A percentile compares a stretch with the other conserved stretches of the same genome.
phyloP scores from a whole-genome alignment of 2,329 filamentous ascomycete genomes.

The Pseudocercospora fuligena region DNA sequence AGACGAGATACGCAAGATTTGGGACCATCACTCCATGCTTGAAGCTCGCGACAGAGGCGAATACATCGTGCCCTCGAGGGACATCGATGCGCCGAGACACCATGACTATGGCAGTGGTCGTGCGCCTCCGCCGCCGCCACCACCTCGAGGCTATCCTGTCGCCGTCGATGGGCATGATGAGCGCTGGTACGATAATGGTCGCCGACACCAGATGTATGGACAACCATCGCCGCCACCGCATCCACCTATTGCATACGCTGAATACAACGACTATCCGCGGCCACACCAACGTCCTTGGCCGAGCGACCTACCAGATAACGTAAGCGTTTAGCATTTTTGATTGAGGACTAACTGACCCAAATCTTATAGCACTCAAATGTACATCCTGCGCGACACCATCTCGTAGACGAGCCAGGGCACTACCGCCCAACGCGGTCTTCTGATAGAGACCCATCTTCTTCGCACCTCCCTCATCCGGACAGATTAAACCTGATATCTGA shows the following conservation, averaged over 20 bases:
- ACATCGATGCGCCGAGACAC: neutral
- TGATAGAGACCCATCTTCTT: neutral
- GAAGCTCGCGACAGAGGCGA: neutral
- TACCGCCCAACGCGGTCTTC: neutral
- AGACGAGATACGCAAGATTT: conserved; percentile 22
- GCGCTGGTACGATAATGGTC: neutral
- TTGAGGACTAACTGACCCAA: neutral
- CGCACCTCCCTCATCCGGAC: neutral
- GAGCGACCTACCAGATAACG: neutral
- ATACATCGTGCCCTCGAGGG: neutral
- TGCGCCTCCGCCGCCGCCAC: neutral
- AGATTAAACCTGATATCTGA: neutral
- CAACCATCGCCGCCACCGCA: neutral
- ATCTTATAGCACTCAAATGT: neutral
- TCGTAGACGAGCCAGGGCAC: neutral
- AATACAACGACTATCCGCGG: neutral
- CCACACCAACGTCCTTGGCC: neutral
- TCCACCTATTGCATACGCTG: neutral
- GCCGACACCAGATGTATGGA: neutral
- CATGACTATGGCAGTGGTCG: neutral
- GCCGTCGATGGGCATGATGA: neutral
- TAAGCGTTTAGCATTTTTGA: neutral
- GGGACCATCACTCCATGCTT: conserved; percentile 22
- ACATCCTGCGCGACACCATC: neutral
- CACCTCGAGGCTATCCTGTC: neutral